These are phyloP conservation scores for Eustoma russellianum DNA, from an alignment of 257 asterid genomes.

Conservation along the genomic window DNA sequence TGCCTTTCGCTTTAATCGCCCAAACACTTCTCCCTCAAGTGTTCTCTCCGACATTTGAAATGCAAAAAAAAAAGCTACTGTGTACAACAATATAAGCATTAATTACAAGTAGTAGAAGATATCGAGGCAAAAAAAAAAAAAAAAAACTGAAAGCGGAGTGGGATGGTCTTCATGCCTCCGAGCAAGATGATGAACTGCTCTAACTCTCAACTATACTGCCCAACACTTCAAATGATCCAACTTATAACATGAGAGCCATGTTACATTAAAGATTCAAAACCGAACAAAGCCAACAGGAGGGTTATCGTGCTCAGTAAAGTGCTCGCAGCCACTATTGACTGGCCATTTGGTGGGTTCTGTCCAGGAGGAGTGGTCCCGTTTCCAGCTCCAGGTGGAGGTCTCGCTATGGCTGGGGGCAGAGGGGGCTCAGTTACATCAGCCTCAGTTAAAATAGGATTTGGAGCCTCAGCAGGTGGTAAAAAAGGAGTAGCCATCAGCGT, in stretches of 20 bases:
- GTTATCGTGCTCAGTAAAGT: conserved; percentile 29
- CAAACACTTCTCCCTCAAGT: too few species aligned
- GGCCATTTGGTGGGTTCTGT: conserved; percentile 39
- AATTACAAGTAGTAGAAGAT: too few species aligned
- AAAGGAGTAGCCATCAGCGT: conserved; percentile 11
- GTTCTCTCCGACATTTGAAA: background rate
- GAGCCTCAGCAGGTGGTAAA: conserved; percentile 75
- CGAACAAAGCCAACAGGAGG: conserved; percentile 29
- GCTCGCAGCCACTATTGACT: conserved; percentile 34
- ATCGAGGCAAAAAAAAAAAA: background rate
- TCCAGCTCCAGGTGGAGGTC: conserved; percentile 18
- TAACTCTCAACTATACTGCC: conserved; percentile 8
- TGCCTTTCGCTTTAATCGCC: background rate
- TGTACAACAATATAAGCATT: background rate
- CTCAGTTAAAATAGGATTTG: conserved; percentile 46
- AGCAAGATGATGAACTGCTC: conserved; percentile 2
- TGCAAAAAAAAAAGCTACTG: background rate
- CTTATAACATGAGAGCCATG: background rate
- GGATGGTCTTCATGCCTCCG: conserved; percentile 1
- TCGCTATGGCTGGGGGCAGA: conserved; percentile 45
- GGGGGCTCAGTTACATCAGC: conserved; percentile 54
- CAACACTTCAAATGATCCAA: conserved; percentile 1
- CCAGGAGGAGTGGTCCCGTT: conserved; percentile 27
- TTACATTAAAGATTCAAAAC: conserved; percentile 13
- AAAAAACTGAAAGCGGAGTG: conserved; percentile 8